Percentiles rank a stretch among this genome's conserved stretches.
These are phyloP conservation scores for Carex parvula DNA, from an alignment of 176 grass and related monocot species.

Conservation along the genomic window DNA sequence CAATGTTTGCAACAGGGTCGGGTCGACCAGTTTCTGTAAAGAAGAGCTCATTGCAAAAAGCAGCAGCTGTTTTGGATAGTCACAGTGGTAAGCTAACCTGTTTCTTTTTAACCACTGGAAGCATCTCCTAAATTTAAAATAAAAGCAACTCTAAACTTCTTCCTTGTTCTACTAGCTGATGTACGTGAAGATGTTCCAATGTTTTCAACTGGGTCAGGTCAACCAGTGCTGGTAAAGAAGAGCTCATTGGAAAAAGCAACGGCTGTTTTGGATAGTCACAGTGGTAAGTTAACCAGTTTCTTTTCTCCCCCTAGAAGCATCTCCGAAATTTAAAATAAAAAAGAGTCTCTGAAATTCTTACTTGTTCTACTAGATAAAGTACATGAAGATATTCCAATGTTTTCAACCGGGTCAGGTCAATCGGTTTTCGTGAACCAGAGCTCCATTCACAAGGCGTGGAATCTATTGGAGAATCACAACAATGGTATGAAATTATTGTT, in stretches of 20 bases:
- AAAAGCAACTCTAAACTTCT: background rate
- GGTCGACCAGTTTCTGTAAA: constrained; percentile 43
- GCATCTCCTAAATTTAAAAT: background rate
- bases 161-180: constrained; percentile 18
- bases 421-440: constrained; percentile 14
- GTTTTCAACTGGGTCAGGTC: constrained; percentile 59
- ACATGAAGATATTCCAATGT: constrained; percentile 14
- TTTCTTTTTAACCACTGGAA: background rate
- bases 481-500: constrained; percentile 31
- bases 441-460: constrained; percentile 8
- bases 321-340: background rate
- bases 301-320: background rate
- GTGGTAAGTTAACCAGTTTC: constrained; percentile 22
- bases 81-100: constrained; percentile 24
- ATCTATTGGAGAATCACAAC: constrained; percentile 21
- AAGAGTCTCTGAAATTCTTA: background rate
- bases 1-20: constrained; percentile 63
- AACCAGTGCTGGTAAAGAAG: constrained; percentile 40
- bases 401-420: constrained; percentile 22
- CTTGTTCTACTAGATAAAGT: constrained; percentile 13
- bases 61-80: constrained; percentile 49
- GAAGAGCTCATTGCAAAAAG: constrained; percentile 47
- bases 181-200: constrained; percentile 32
- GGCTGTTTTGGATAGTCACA: constrained; percentile 47
- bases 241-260: constrained; percentile 52